These are phyloP conservation scores for Ormosia semicastrata DNA, from an alignment of 306 rosid genomes.

Conservation along the genomic window DNA sequence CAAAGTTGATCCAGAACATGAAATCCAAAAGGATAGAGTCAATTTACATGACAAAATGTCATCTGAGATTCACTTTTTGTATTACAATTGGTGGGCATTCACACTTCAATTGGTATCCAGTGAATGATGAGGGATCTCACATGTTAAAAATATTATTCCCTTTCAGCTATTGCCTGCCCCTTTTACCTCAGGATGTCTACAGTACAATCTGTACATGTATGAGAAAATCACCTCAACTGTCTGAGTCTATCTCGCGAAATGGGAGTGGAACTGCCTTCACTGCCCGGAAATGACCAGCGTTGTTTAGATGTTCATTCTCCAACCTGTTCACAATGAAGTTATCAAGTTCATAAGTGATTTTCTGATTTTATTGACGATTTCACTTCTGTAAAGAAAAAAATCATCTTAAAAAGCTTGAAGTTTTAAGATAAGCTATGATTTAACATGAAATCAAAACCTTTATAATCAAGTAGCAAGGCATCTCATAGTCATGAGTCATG, in stretches of 20 bases:
- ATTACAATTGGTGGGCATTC: slow-evolving; percentile 32
- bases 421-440: not conserved
- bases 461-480: not conserved
- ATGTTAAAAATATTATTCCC: slow-evolving; percentile 23
- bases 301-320: slow-evolving; percentile 89
- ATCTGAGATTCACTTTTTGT: slow-evolving; percentile 30
- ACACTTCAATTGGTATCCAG: slow-evolving; percentile 27
- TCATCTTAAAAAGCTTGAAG: not conserved
- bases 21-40: slow-evolving; percentile 18
- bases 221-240: slow-evolving; percentile 42
- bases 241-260: slow-evolving; percentile 67
- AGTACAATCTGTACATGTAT: slow-evolving; percentile 23
- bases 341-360: not conserved
- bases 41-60: slow-evolving; percentile 30
- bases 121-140: slow-evolving; percentile 28
- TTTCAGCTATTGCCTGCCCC: slow-evolving; percentile 15
- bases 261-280: slow-evolving; percentile 86
- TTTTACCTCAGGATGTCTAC: slow-evolving; percentile 29
- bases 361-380: not conserved
- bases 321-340: slow-evolving; percentile 42
- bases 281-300: slow-evolving; percentile 71
- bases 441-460: not conserved
- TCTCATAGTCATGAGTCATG: not conserved
- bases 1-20: slow-evolving; percentile 20
- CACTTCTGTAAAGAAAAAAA: not conserved